Conservation (phyloP, 495 filamentous ascomycete genomes). For the Clavariopsis aquatica region DNA sequence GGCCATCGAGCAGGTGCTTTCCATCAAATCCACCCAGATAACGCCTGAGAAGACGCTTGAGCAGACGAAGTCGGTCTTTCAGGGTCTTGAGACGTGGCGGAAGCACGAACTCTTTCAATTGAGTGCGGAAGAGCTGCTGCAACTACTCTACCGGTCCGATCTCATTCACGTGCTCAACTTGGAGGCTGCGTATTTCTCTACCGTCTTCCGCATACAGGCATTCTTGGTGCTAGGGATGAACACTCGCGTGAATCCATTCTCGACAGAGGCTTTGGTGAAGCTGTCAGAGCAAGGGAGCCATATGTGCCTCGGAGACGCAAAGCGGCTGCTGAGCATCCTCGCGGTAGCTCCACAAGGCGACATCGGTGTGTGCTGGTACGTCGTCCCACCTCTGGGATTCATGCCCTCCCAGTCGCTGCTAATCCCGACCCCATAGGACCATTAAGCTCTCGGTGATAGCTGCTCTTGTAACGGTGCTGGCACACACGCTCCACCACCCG, state of each 20-base stretch:
- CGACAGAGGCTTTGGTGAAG: constrained; percentile 1
- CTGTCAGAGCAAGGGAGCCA: not conserved
- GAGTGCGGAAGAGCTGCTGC: constrained; percentile 13
- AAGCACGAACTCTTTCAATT: constrained; percentile 21
- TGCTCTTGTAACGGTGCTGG: constrained; percentile 13
- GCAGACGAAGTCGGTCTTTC: not conserved
- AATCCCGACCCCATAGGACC: not conserved
- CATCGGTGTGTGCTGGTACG: not conserved
- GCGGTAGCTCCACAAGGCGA: not conserved
- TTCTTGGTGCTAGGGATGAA: constrained; percentile 21
- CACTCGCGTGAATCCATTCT: constrained; percentile 19
- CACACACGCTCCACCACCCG: constrained; percentile 11
- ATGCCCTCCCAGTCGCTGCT: not conserved
- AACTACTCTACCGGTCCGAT: constrained; percentile 28
- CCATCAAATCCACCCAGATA: not conserved
- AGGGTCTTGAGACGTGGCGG: not conserved
- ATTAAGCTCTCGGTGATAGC: constrained; percentile 16
- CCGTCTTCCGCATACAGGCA: constrained; percentile 16
- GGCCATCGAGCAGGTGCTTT: constrained; percentile 22
- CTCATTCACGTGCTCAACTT: constrained; percentile 14
- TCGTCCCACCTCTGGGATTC: not conserved
- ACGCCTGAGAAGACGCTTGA: not conserved
- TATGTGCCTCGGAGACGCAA: not conserved
- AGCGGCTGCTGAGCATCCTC: constrained; percentile 1
- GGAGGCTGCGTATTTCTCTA: constrained; percentile 27